Conservation (phyloP, 2,329 filamentous ascomycete species). For the Colletotrichum acutatum region DNA sequence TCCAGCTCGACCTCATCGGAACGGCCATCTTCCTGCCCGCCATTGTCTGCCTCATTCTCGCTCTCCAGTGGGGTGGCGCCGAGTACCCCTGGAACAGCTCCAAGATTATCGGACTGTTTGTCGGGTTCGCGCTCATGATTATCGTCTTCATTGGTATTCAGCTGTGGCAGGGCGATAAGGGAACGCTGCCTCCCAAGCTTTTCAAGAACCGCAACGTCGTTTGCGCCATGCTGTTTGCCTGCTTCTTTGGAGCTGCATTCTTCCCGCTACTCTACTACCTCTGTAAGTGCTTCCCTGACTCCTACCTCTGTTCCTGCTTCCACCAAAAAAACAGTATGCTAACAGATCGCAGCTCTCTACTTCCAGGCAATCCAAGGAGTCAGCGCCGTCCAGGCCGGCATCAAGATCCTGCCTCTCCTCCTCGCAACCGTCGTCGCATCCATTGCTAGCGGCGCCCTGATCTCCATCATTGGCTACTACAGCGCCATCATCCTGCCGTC, state of each 20-base stretch:
- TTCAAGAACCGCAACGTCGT: constrained; percentile 56
- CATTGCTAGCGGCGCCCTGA: constrained; percentile 54
- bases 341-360: constrained; percentile 53
- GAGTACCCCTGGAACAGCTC: constrained; percentile 61
- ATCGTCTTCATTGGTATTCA: constrained; percentile 59
- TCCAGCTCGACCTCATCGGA: constrained; percentile 66
- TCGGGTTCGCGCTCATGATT: constrained; percentile 58
- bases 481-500: constrained; percentile 53
- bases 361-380: constrained; percentile 66
- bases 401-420: constrained; percentile 65
- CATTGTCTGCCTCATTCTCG: constrained; percentile 64
- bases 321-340: constrained; percentile 1
- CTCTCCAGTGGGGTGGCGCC: constrained; percentile 67
- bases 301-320: too few species aligned
- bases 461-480: constrained; percentile 57
- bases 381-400: constrained; percentile 63
- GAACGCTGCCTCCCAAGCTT: constrained; percentile 60
- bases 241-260: constrained; percentile 62
- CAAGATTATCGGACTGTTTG: constrained; percentile 62
- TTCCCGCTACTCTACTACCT: constrained; percentile 66
- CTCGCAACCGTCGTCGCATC: constrained; percentile 62
- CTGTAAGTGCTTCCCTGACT: constrained; percentile 47
- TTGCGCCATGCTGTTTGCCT: constrained; percentile 53
- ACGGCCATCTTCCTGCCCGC: constrained; percentile 62
- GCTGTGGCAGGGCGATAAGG: constrained; percentile 57